These are phyloP conservation scores for Jacaranda copaia DNA, from an alignment of 257 asterid species.

Conservation along the genomic window DNA sequence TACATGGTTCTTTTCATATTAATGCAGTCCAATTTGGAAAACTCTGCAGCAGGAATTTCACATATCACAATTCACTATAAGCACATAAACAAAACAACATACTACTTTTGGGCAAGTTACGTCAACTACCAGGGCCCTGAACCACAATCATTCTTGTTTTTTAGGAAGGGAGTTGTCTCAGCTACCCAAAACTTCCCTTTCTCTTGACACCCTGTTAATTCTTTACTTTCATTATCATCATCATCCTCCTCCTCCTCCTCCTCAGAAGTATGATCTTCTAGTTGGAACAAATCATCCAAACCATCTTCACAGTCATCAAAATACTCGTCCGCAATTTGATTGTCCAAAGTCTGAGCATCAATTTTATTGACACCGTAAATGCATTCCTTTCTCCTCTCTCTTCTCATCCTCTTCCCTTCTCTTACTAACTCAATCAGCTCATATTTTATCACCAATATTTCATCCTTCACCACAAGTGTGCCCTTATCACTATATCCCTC, in stretches of 20 bases:
- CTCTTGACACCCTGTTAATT: slow-evolving; percentile 40
- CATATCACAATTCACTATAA: neutral
- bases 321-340: slow-evolving; percentile 37
- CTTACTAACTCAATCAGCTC: slow-evolving; percentile 67
- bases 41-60: neutral
- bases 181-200: slow-evolving; percentile 67
- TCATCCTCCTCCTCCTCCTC: slow-evolving; percentile 42
- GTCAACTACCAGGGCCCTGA: slow-evolving; percentile 67
- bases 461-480: slow-evolving; percentile 64
- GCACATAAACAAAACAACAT: neutral
- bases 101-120: neutral
- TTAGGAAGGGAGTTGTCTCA: slow-evolving; percentile 38
- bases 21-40: neutral
- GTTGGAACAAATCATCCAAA: slow-evolving; percentile 77
- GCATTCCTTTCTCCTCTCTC: slow-evolving; percentile 60
- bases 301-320: slow-evolving; percentile 64
- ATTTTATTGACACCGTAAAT: slow-evolving; percentile 10
- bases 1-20: neutral
- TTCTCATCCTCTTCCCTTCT: slow-evolving; percentile 77
- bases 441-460: slow-evolving; percentile 54
- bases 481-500: slow-evolving; percentile 84
- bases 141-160: slow-evolving; percentile 36
- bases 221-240: slow-evolving; percentile 43
- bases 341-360: slow-evolving; percentile 9
- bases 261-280: slow-evolving; percentile 51